These are phyloP conservation scores for Euphorbia lathyris DNA, from an alignment of 345 rosid genomes.

Conservation along the genomic window DNA sequence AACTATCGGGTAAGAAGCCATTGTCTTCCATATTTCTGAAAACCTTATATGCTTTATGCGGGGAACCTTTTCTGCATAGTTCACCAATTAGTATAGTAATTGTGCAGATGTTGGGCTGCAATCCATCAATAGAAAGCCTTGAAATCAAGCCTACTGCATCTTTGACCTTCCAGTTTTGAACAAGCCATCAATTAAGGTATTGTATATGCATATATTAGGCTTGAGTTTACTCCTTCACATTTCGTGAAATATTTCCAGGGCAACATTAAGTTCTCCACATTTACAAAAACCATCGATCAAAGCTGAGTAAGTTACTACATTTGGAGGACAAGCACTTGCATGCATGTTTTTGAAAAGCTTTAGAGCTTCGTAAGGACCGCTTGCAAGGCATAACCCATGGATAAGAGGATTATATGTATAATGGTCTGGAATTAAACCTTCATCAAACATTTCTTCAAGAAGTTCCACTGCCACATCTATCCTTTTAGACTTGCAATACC, in stretches of 20 bases:
- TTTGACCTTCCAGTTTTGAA: not conserved
- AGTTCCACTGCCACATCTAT: no score
- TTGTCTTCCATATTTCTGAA: conserved; percentile 16
- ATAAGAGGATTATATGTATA: no score
- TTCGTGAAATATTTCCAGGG: not conserved
- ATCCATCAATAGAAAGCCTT: conserved; percentile 1
- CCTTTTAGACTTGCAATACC: no score
- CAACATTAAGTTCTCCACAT: not conserved
- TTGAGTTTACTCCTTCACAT: not conserved
- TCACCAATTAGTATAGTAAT: not conserved
- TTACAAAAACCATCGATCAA: not conserved
- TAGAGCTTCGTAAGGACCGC: no score
- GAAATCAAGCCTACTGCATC: conserved; percentile 2
- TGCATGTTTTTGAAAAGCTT: no score
- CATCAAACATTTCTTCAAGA: no score
- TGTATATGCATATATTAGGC: not conserved
- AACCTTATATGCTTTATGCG: conserved; percentile 13
- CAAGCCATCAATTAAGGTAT: not conserved
- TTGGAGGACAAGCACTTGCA: no score
- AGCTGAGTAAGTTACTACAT: no score
- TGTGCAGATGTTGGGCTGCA: not conserved
- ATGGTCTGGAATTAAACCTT: no score
- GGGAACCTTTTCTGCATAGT: not conserved
- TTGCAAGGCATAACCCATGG: no score
- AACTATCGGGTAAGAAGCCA: not conserved